A percentile compares a stretch with the other conserved stretches of the same genome.
Conservation (phyloP, 2,329 filamentous ascomycete genomes). For the Pseudogymnoascus sp. region DNA sequence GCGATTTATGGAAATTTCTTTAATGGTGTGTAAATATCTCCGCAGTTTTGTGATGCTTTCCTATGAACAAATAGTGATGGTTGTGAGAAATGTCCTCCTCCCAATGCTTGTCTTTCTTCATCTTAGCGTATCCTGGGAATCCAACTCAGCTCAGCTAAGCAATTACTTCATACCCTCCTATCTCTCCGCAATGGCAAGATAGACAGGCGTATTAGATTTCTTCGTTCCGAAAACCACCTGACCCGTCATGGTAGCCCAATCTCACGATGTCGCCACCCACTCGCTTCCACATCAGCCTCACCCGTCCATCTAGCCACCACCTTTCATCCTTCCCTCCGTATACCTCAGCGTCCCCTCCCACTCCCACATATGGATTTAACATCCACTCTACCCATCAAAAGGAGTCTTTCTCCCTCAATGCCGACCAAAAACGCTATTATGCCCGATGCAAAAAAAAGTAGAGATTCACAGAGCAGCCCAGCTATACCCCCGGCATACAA, state of each 20-base stretch:
- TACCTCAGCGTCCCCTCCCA: not conserved
- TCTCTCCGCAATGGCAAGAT: not conserved
- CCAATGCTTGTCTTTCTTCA: not conserved
- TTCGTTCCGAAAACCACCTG: not conserved
- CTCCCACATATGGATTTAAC: slow-evolving; percentile 2
- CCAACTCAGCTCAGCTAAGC: not conserved
- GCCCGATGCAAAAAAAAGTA: slow-evolving; percentile 1
- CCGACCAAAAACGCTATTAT: slow-evolving; percentile 7
- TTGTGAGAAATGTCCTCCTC: not conserved
- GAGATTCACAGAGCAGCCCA: slow-evolving; percentile 5
- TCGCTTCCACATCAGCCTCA: not conserved
- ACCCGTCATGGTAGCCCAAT: not conserved
- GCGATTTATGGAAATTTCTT: not conserved
- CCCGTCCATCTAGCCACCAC: not conserved
- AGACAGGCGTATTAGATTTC: not conserved
- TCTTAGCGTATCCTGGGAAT: not conserved
- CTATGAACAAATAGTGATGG: not conserved
- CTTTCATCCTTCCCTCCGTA: not conserved
- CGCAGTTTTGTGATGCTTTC: not conserved
- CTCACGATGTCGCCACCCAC: not conserved
- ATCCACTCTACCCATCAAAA: not conserved
- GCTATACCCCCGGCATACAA: not conserved
- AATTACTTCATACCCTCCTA: not conserved
- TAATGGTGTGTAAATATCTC: not conserved
- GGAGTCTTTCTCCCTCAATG: not conserved